Evolutionary conservation across 1,284 basidiomycete species (phyloP), one percentile per base, ranked within the genome.

Genomic region (Fomitopsis pinicola): DNA sequence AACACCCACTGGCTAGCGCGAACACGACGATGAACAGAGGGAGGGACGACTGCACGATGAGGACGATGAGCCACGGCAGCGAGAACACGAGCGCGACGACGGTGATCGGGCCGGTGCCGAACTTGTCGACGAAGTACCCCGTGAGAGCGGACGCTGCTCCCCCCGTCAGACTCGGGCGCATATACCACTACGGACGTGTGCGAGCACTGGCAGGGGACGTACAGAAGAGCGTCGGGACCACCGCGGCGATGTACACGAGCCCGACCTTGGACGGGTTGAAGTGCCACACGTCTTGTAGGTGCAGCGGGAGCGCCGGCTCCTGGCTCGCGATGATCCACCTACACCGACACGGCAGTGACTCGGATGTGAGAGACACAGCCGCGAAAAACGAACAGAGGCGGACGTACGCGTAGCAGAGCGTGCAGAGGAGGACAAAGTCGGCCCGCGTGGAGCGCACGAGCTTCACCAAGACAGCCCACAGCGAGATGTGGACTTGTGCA

Each of bases 221-320:
- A 88, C 89, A 87, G 59, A 89, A 74, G 14, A 91, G 68, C 0
- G 85, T 84, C 0, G 91, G 91, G 8, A 88, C 74, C 26, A 89
- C 82, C n/a, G 83, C 82, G 9, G 85, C 88, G 55, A 93, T 77
- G 69, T 88, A 91, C 15, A 92, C 80, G 10, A 92, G 68, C 2
- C 92, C 91, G 26, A 92, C 86, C 71, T 82, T 80, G 5, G 77
- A 74, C 0, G 89, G 80, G 64, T 82, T 70, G 59, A 89, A 81
- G n/a, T 76, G 68, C 84, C 88, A 94, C 0, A 83, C 70, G 3
- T 71, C 70, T 65, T 87, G 81, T 40, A 92, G 72, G 65, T 87
- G 86, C 12, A 93, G 72, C 0, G 91, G 86, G 28, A 93, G 74
- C 1, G 87, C 80, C 5, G 89, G 85, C 60, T 91, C 89, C 67